Evolutionary conservation across 176 grass and related monocot species (phyloP), one percentile per base, ranked within the genome.

Genomic region (Oryza coarctata): DNA sequence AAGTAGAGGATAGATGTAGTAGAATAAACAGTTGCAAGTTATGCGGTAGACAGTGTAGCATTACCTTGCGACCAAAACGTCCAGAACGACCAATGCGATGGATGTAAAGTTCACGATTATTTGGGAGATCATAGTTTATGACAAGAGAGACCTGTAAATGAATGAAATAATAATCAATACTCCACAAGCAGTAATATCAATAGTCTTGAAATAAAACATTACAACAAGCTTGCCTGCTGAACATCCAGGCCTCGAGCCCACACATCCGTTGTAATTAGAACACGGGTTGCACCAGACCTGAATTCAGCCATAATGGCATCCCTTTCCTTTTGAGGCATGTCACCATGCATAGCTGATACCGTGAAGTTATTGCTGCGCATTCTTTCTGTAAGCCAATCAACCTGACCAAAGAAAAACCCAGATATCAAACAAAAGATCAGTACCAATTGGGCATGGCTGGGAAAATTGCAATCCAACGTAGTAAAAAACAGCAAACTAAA

Each of bases 311-410:
- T 99, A 67, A 99, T 95, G n/a, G 93, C 93, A 80, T 99, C 93
- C 52, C 96, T 89, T 82, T 99, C 93, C 77, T 94, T 93, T 26
- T 99, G 96, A 32, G 93, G 96, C 93, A 99, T 99, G 83, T 99
- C 96, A 9, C 93, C 93, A 4, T 94, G 96, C 93, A 99, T 99
- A 67, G 91, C 86, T 67, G 96, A 95, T 58, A 95, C 96, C 0
- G 93, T 99, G 70, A 99, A 99, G 83, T 99, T 95, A 83, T 99
- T 99, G 80, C 83, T 95, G 41, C 91, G 90, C 96, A 99, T 99
- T 80, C 87, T 92, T 84, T 99, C 96, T 35, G 87, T 93, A 84
- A 95, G 85, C 96, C 90, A 99, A 78, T 99, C 93, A 65, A 99
- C 96, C 96, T 99, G 20, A 25, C 2, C 67, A 85, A 88, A 83